These are phyloP conservation scores for Saccharomycopsis babjevae DNA, from an alignment of 805 yeast genomes.

Conservation along the genomic window DNA sequence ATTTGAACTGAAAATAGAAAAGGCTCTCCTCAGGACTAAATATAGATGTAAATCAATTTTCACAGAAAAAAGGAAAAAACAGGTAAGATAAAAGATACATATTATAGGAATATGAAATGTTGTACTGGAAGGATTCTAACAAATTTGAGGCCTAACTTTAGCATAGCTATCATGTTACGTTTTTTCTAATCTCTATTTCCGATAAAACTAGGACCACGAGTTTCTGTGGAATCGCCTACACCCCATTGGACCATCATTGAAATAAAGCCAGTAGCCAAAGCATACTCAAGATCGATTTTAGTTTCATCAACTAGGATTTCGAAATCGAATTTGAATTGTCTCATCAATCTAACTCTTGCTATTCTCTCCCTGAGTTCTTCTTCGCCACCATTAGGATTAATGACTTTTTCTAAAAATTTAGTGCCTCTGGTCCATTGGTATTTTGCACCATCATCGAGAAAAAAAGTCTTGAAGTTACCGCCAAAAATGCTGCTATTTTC, in stretches of 20 bases:
- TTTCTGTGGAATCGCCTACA: slow-evolving; percentile 40
- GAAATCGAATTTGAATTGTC: slow-evolving; percentile 51
- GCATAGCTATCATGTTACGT: too few relatives aligned
- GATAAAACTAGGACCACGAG: slow-evolving; percentile 41
- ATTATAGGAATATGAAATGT: neutral
- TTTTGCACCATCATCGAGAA: slow-evolving; percentile 41
- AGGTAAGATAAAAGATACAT: neutral
- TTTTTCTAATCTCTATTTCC: neutral
- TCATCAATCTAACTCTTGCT: slow-evolving; percentile 45
- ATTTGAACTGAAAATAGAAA: neutral
- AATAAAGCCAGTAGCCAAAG: slow-evolving; percentile 49
- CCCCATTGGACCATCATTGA: slow-evolving; percentile 66
- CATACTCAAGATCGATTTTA: slow-evolving; percentile 40
- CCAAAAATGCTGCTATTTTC: slow-evolving; percentile 26
- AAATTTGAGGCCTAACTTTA: neutral
- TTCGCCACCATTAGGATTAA: slow-evolving; percentile 46
- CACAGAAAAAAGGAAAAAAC: neutral
- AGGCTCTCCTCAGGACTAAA: neutral
- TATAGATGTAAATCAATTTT: neutral
- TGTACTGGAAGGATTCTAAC: neutral
- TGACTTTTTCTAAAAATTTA: slow-evolving; percentile 39
- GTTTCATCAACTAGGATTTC: slow-evolving; percentile 42
- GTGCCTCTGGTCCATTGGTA: slow-evolving; percentile 48
- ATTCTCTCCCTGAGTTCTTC: slow-evolving; percentile 46
- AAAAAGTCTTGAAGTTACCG: slow-evolving; percentile 38